phyloP scores from a whole-genome alignment of 164 flowering plant species.

The Tetrastigma voinierianum region DNA sequence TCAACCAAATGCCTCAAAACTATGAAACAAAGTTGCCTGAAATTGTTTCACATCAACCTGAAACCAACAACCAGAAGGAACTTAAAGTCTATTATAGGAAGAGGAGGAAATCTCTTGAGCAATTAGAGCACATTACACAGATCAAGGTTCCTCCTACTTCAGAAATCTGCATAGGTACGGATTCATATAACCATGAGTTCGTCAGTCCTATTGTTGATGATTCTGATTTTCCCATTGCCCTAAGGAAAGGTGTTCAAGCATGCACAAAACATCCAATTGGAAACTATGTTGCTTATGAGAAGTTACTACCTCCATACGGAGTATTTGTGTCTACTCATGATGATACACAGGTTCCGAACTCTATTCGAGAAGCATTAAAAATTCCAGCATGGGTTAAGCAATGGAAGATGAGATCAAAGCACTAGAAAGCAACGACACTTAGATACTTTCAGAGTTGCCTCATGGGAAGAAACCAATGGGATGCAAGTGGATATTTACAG shows the following conservation, averaged over 20 bases:
- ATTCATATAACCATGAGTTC: not conserved
- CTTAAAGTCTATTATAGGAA: too few relatives aligned
- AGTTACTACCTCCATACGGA: too few relatives aligned
- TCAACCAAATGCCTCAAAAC: too few relatives aligned
- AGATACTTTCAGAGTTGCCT: too few relatives aligned
- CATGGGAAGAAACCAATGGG: too few relatives aligned
- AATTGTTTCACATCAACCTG: not conserved
- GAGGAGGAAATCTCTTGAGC: not conserved
- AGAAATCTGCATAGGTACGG: not conserved
- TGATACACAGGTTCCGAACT: not conserved
- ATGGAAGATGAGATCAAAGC: not conserved
- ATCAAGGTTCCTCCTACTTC: not conserved
- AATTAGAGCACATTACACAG: not conserved
- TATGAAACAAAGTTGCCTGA: too few relatives aligned
- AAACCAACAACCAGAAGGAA: too few relatives aligned
- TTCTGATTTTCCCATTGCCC: conserved; percentile 3
- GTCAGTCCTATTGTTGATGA: not conserved
- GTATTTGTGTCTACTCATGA: too few relatives aligned
- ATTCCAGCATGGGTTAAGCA: not conserved
- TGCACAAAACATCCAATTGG: too few relatives aligned
- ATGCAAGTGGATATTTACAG: too few relatives aligned
- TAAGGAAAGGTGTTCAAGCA: conserved; percentile 1
- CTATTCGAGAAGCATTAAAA: not conserved
- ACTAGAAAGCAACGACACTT: not conserved
- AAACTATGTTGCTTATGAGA: too few relatives aligned